Conservation (phyloP, 495 filamentous ascomycete genomes). For the Parachaetomium inaequale region DNA sequence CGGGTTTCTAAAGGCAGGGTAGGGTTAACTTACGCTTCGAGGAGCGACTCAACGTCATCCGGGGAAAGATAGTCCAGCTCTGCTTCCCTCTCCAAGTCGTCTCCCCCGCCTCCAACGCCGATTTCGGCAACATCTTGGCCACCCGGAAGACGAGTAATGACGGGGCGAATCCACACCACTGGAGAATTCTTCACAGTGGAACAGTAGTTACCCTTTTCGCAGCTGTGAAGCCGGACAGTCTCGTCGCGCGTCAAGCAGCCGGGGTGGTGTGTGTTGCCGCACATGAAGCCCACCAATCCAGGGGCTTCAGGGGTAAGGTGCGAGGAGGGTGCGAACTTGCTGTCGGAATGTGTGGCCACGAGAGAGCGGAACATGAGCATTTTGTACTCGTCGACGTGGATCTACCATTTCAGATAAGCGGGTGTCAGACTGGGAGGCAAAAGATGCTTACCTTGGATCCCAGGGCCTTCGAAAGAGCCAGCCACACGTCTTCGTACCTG, state of each 20-base stretch:
- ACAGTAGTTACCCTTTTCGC: slow-evolving; percentile 71
- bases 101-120: slow-evolving; percentile 75
- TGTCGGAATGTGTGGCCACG: slow-evolving; percentile 30
- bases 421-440: not conserved
- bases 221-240: slow-evolving; percentile 77
- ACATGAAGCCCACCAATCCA: slow-evolving; percentile 68
- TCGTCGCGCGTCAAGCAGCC: slow-evolving; percentile 68
- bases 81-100: slow-evolving; percentile 63
- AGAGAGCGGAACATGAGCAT: slow-evolving; percentile 68
- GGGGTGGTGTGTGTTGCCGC: slow-evolving; percentile 63
- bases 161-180: slow-evolving; percentile 73
- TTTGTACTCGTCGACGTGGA: slow-evolving; percentile 84
- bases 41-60: slow-evolving; percentile 41
- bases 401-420: slow-evolving; percentile 38
- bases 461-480: slow-evolving; percentile 69
- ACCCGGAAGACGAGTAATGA: slow-evolving; percentile 55
- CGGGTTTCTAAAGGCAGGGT: not conserved
- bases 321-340: slow-evolving; percentile 33
- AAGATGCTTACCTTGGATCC: slow-evolving; percentile 53
- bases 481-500: slow-evolving; percentile 83
- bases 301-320: slow-evolving; percentile 56
- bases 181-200: slow-evolving; percentile 48
- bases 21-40: slow-evolving; percentile 43
- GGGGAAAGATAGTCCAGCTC: slow-evolving; percentile 58
- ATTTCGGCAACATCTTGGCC: slow-evolving; percentile 65